Conservation (phyloP, 176 grass and related monocot genomes). For the Hordeum vulgare region MorexV3_pseudomolecules_assembly NC_058519.1:206169213-206169712, state of each 20-base stretch:
- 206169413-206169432: neutral
- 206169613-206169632: neutral
- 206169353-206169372: slow-evolving; percentile 6
- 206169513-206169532: neutral
- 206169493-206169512: neutral
- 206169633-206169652: neutral
- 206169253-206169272: slow-evolving; percentile 7
- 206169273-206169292: slow-evolving; percentile 2
- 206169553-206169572: slow-evolving; percentile 18
- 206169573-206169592: slow-evolving; percentile 25
- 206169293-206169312: neutral
- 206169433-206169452: neutral
- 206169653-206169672: neutral
- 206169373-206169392: neutral
- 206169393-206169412: slow-evolving; percentile 19
- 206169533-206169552: slow-evolving; percentile 20
- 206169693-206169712: too few relatives aligned
- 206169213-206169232: slow-evolving; percentile 1
- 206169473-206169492: neutral
- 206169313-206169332: slow-evolving; percentile 15
- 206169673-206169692: neutral
- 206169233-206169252: slow-evolving; percentile 19
- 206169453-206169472: neutral
- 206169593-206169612: slow-evolving; percentile 26
- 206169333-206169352: slow-evolving; percentile 16